These are phyloP conservation scores for Kodamaea ohmeri DNA, from an alignment of 1,139 yeast species.

Conservation along the genomic window DNA sequence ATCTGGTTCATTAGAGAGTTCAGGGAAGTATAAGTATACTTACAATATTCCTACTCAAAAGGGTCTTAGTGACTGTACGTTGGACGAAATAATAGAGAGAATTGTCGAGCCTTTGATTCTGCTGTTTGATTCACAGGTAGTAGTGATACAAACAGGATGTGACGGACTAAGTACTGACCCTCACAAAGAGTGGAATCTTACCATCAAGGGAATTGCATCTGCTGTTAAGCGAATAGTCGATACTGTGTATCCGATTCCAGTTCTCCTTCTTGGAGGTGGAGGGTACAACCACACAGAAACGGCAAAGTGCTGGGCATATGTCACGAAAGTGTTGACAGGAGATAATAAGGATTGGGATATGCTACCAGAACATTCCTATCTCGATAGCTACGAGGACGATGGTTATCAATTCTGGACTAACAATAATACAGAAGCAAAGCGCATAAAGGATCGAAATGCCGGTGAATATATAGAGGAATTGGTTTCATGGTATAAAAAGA, in stretches of 20 bases:
- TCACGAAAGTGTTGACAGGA: constrained; percentile 42
- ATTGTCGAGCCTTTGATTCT: constrained; percentile 45
- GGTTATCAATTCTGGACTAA: constrained; percentile 52
- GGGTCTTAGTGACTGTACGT: constrained; percentile 51
- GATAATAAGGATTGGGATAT: constrained; percentile 27
- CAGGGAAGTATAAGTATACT: constrained; percentile 41
- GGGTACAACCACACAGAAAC: constrained; percentile 66
- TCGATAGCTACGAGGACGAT: constrained; percentile 46
- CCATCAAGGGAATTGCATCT: constrained; percentile 45
- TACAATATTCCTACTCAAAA: constrained; percentile 57
- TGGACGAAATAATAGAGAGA: constrained; percentile 36
- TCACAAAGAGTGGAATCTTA: constrained; percentile 66
- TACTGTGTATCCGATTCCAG: constrained; percentile 26
- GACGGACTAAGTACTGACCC: constrained; percentile 64
- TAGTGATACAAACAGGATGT: constrained; percentile 68
- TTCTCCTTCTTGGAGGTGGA: constrained; percentile 69
- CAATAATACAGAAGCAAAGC: constrained; percentile 23
- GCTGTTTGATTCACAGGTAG: constrained; percentile 44
- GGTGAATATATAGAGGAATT: constrained; percentile 20
- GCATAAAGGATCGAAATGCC: constrained; percentile 42
- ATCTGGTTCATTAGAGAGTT: constrained; percentile 45
- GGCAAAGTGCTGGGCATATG: constrained; percentile 63
- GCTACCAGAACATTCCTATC: constrained; percentile 52
- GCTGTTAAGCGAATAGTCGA: constrained; percentile 28
- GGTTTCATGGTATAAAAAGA: neutral